Evolutionary conservation across 2,329 filamentous ascomycete genomes (phyloP), one percentile per base, ranked within the genome.

Genomic region (Aspergillus clavatus): DNA sequence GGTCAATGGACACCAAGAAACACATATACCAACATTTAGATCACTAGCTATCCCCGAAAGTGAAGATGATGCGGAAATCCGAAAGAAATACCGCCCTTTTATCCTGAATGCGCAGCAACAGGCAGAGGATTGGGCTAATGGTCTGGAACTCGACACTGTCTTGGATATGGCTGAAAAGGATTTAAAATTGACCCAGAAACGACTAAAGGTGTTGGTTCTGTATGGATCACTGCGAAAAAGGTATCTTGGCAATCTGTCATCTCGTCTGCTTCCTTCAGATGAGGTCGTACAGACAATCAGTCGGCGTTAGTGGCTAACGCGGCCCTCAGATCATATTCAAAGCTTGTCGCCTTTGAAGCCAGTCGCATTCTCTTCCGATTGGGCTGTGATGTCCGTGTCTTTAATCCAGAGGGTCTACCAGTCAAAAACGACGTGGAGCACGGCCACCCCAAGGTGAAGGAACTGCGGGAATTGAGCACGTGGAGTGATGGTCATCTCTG

Each of bases 401-500:
- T 75, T 57, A 66, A 85, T 47, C 82, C 82, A 0, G 61, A 66
- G 1, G 75, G 72, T 1, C 65, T 86, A 0, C 82, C 82, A 10
- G 69, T 83, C n/a, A 83, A 83, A 52, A 82, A 85, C 53, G 80
- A 82, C 46, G 68, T 72, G 2, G 73, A 79, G n/a, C 73, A 78
- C 45, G 59, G 57, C 3, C 81, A 85, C 52, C 66, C 72, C 0
- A 82, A 82, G 48, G 81, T 86, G 0, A 78, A 80, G 51, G 82
- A 85, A 56, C 70, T 85, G 5, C 73, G 82, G 3, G 70, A 75
- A 6, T 69, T 86, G 1, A 81, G 77, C 50, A 67, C 62, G 8
- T 86, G 82, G 82, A 82, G 78, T 43, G 81, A 86, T 54, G 82
- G 81, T 0, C 82, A 85, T 54, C 55, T 85, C 12, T 85, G 82